Evolutionary conservation across 805 yeast species (phyloP), one percentile per base, ranked within the genome.

Genomic region (Dipodascus albidus): DNA sequence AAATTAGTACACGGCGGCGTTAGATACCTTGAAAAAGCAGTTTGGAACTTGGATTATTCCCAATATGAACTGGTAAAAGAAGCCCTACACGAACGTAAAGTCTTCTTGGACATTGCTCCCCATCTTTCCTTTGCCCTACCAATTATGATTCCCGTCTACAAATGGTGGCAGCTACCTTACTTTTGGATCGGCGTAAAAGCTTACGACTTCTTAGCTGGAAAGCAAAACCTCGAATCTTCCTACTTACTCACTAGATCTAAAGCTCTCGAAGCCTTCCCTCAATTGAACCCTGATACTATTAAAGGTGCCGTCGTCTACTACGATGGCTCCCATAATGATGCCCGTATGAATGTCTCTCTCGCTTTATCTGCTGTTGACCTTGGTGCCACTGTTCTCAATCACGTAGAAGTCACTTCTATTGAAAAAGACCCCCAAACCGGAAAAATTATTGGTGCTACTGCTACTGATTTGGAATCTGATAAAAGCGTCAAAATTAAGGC

Each of bases 1-100:
- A 90, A 90, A 72, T 86, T 90, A 82, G 96, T 96, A 48, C 98
- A 90, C 67, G 98, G 98, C 60, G 98, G 98, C 67, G 96, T 90
- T 47, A 77, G 98, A 64, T 90, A 90, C 69, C 77, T 90, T 64
- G 98, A 90, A 68, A 90, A 90, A 74, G 97, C 97, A 42, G 81
- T 90, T 63, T 88, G 88, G 79, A 89, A 88, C 72, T 76, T 90
- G 52, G 89, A 95, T 54, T 88, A 87, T 69, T 91, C 83, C 56
- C 98, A 90, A 73, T 75, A 85, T 69, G 87, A 85, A 70, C 76
- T 88, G 62, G 96, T 88, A 58, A 83, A 86, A 61, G 96, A 88
- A 70, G 96, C 96, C 3, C 74, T 88, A 57, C 83, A 84, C 63
- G 96, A 88, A 71, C 80, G 96, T 67, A 85, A 85, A 52, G 85